phyloP scores from a whole-genome alignment of 2,329 filamentous ascomycete species.

The Paraconiothyrium sp. region DNA sequence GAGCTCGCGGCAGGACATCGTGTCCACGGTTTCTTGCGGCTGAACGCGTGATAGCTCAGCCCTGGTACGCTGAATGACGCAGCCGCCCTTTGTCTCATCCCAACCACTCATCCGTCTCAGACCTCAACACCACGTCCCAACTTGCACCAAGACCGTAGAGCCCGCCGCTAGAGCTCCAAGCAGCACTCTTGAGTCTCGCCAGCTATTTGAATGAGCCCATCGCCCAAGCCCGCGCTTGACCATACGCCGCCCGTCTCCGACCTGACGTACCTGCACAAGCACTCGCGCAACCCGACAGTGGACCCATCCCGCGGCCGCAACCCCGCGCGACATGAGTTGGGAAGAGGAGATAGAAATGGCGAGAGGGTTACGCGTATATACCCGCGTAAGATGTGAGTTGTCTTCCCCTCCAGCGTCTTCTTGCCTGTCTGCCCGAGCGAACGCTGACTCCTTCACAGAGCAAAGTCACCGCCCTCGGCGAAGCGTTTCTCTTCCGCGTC shows the following conservation, averaged over 20 bases:
- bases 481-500: constrained; percentile 48
- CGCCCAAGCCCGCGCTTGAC: constrained; percentile 45
- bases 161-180: constrained; percentile 17
- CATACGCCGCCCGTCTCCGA: constrained; percentile 44
- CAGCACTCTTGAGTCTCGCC: constrained; percentile 23
- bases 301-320: constrained; percentile 50
- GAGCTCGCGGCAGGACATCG: constrained; percentile 1
- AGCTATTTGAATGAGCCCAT: constrained; percentile 51
- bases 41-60: constrained; percentile 11
- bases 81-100: constrained; percentile 18
- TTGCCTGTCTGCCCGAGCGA: constrained; percentile 1
- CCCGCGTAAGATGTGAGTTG: constrained; percentile 51
- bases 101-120: constrained; percentile 10
- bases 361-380: constrained; percentile 52
- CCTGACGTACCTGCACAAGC: constrained; percentile 47
- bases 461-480: constrained; percentile 47
- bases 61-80: constrained; percentile 14
- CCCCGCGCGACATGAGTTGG: constrained; percentile 52
- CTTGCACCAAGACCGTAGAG: background rate
- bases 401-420: constrained; percentile 1
- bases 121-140: constrained; percentile 14
- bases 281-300: constrained; percentile 46
- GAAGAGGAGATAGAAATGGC: constrained; percentile 52
- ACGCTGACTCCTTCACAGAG: constrained; percentile 38
- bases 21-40: constrained; percentile 4